Conservation (phyloP, 768 basidiomycete species). For the Hirschioporus abietinus region DNA sequence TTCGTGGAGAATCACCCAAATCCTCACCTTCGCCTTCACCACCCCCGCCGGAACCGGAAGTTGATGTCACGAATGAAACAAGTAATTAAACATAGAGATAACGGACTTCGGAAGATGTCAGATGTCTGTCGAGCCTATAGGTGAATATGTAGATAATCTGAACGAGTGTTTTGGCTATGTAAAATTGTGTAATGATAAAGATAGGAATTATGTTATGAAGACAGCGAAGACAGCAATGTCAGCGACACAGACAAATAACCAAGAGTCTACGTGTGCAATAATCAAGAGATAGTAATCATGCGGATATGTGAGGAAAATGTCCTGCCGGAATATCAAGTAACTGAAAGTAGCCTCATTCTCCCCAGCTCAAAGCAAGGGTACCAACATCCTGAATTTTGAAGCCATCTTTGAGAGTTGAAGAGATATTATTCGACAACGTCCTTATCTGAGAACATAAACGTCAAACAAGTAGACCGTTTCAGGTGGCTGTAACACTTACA, state of each 20-base stretch:
- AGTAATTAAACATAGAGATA: background rate
- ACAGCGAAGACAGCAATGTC: background rate
- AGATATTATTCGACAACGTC: background rate
- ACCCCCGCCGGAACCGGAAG: background rate
- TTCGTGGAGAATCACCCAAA: constrained; percentile 32
- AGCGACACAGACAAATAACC: background rate
- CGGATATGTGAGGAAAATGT: background rate
- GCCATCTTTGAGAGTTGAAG: constrained; percentile 10
- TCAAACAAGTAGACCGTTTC: background rate
- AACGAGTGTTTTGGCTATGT: background rate
- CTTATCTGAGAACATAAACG: background rate
- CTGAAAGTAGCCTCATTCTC: constrained; percentile 19
- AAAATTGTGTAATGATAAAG: background rate
- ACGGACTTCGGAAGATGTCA: background rate
- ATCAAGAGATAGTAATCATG: background rate
- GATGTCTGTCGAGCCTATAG: background rate
- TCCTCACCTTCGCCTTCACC: background rate
- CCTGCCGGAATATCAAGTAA: background rate
- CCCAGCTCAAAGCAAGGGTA: constrained; percentile 28
- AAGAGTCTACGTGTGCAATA: background rate
- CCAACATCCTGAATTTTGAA: constrained; percentile 27
- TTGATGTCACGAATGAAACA: background rate
- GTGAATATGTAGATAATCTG: background rate
- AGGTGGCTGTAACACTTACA: background rate
- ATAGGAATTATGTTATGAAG: background rate